Evolutionary conservation across 148 eudicot genomes (phyloP).

Genomic region (Vaccinium darrowii): DNA sequence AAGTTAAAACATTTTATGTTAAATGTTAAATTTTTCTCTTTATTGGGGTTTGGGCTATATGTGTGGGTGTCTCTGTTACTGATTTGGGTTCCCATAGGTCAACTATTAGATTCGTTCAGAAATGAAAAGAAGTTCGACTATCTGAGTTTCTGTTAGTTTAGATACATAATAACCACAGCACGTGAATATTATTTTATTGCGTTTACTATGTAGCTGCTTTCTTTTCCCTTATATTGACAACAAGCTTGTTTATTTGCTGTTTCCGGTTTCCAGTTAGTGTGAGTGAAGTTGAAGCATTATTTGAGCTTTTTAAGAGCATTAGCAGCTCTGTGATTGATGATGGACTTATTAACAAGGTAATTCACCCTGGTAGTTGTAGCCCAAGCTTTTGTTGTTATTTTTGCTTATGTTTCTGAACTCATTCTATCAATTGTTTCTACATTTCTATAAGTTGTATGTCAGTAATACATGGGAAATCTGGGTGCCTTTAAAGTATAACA

Average conservation of each 20-base stretch:
- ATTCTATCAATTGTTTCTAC: neutral
- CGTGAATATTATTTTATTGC: neutral
- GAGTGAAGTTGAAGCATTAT: constrained; percentile 98
- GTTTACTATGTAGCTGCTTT: neutral
- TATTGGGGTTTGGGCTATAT: neutral
- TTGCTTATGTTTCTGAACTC: neutral
- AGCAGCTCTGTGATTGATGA: constrained; percentile 90
- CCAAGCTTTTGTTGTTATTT: neutral
- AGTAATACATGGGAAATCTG: neutral
- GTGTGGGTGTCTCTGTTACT: neutral
- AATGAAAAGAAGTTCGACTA: neutral
- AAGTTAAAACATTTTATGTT: constrained; percentile 26
- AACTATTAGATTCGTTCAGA: neutral
- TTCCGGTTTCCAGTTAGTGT: constrained; percentile 68
- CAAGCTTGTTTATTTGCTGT: neutral
- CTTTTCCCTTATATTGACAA: neutral
- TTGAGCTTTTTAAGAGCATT: constrained; percentile 87
- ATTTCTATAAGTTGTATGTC: neutral
- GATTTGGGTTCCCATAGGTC: neutral
- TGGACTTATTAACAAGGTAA: constrained; percentile 94
- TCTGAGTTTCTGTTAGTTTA: neutral
- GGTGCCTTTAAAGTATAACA: neutral
- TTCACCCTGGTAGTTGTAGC: neutral
- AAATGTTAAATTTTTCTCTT: neutral
- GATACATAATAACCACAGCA: neutral